These are phyloP conservation scores for Trichoderma oligosporum DNA, from an alignment of 2,329 filamentous ascomycete species.

Conservation along the genomic window DNA sequence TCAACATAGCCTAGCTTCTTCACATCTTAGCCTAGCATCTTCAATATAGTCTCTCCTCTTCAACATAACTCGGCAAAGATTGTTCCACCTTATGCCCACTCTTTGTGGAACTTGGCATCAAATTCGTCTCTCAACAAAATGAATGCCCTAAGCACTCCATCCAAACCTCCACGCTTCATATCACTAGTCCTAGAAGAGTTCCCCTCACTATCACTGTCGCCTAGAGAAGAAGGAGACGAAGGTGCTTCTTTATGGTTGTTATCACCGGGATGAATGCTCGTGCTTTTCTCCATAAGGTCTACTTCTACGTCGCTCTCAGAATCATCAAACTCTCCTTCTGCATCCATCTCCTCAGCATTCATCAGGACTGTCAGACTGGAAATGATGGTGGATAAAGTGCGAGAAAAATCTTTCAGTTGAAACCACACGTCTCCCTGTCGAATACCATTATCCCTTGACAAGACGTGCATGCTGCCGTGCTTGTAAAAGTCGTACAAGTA, in stretches of 20 bases:
- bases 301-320: slow-evolving; percentile 35
- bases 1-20: no score
- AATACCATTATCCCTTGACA: slow-evolving; percentile 64
- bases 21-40: no score
- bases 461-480: slow-evolving; percentile 59
- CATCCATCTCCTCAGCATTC: slow-evolving; percentile 32
- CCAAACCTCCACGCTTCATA: slow-evolving; percentile 45
- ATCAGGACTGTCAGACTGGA: slow-evolving; percentile 58
- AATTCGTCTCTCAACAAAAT: slow-evolving; percentile 55
- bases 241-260: slow-evolving; percentile 23
- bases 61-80: background rate
- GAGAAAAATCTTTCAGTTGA: slow-evolving; percentile 55
- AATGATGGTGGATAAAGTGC: slow-evolving; percentile 66
- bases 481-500: slow-evolving; percentile 75
- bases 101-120: slow-evolving; percentile 59
- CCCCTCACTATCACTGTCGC: slow-evolving; percentile 20
- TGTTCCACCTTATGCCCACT: slow-evolving; percentile 46
- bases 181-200: slow-evolving; percentile 12
- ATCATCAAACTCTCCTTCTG: slow-evolving; percentile 43
- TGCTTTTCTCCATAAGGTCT: background rate
- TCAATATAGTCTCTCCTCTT: background rate
- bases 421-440: slow-evolving; percentile 68
- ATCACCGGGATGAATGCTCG: background rate
- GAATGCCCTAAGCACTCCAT: slow-evolving; percentile 58
- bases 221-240: background rate